Evolutionary conservation across 306 rosid species (phyloP), one percentile per base, ranked within the genome.

Genomic region (Citrullus mucosospermus): DNA sequence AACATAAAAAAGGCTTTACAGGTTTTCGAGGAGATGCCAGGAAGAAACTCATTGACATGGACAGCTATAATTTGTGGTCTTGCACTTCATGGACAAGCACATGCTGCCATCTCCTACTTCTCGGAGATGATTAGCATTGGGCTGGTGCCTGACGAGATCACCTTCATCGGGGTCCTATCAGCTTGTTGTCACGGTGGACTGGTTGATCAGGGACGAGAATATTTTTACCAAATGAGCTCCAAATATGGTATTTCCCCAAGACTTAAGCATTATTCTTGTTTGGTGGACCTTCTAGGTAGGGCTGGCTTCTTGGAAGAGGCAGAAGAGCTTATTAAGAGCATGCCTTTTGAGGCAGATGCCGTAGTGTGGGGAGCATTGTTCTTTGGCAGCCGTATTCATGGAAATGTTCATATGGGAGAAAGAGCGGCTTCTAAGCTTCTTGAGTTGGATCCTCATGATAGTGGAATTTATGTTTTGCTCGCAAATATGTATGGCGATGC

Each of bases 141-240:
- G 51, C 60, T 91, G 76, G 46, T 82, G 84, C 96, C 98, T 15
- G 97, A 93, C 61, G 93, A 93, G 83, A 86, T 93, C 85, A 90
- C 96, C 55, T 91, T 90, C 82, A 76, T 91, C 43, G 98, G 98
- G 80, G 90, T 89, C 80, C 84, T 91, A 78, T 89, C 97, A 4
- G 97, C 96, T 81, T 93, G 97, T 80, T 90, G 97, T 75, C 97
- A 91, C 76, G 96, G 93, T 51, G 98, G 97, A 32, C 81, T 90
- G 85, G 91, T 90, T 76, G 91, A 88, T 53, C 89, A 91, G 56
- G 98, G 98, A 78, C 88, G 88, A 39, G 79, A 82, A 50, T 86
- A 82, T 66, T 90, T 93, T 84, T 78, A 80, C 78, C 85, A 90
- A 75, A 93, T 93, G 93, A 85, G 79, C 80, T 79, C 82, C 7